Evolutionary conservation across 192 early-diverging fungal species (phyloP), one percentile per base, ranked within the genome.

Genomic region (Spizellomyces punctatus): DNA sequence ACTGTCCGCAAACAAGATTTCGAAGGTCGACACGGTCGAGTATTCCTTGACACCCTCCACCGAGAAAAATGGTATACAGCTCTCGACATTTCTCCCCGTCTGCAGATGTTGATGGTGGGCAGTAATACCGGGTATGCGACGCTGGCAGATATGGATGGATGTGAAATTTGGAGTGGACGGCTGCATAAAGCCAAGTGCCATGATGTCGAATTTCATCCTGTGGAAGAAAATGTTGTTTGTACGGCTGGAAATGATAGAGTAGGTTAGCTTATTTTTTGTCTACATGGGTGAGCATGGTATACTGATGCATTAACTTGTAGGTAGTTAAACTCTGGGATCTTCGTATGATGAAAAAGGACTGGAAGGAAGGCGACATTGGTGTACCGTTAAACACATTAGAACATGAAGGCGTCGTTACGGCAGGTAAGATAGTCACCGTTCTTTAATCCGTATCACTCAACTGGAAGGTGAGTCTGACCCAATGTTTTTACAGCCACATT

Each of bases 131-230:
- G 63, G 2, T 12, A 45, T 16, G 12, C 10, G 12, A 46, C 47
- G 10, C 9, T 45, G 46, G 16, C 43, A 36, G 43, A 19, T 19
- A n/a, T 64, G 41, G 63, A 64, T 45, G 63, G 63, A 27, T 10
- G 10, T 27, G 14, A 2, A 19, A 46, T 48, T 1, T 64, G 63
- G 63, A 22, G 22, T n/a, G 63, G 63, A 46, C 41, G 63, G 21
- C 46, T 64, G 63, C 63, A 64, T 42, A 64, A 64, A 42, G 46
- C 14, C 46, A 64, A 64, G 47, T 47, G 41, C 63, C 63, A 64
- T 46, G 63, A 64, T 45, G 63, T 64, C 0, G 63, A 64, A 6
- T 64, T 64, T 64, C 63, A 64, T 64, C 63, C 63, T 14, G 63
- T 46, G 12, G 27, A 22, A n/a, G 27, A 19, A 2, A 47, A n/a